Base-by-base conservation (phyloP, 2,329 filamentous ascomycete species). In the Colletotrichum liriopes region DNA sequence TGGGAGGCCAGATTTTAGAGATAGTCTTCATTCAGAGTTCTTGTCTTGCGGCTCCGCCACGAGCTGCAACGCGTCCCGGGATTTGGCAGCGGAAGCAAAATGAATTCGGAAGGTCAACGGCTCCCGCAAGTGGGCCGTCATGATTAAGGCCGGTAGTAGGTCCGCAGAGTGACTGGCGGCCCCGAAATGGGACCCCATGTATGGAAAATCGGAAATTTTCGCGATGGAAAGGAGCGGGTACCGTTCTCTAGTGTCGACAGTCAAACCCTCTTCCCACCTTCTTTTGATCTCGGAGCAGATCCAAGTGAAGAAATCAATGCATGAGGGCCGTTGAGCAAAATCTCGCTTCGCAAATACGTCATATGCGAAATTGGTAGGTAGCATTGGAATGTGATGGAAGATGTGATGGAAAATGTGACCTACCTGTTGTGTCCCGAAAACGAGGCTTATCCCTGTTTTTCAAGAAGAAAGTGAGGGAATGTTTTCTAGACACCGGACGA, bases 401-500 rank as follows among this genome's bases (percentile, higher is more conserved):
- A 69, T 60, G 59, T 47, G 52, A 72, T 23, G 43, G 14, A 14
- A n/a, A 41, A 69, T 60, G 59, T 47, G 52, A 72, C 69, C 59
- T 69, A 63, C 69, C 52, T 60, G 32, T 65, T 72, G 51, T 47
- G 45, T 35, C 37, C 20, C 18, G 26, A 18, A 23, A 58, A 59
- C 43, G 65, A 55, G 39, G 58, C 16, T 18, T 26, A 72, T 39
- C 65, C 69, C 54, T 72, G 65, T 47, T 23, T 35, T 37, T 9
- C n/a, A 59, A 41, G 49, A 45, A 49, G 54, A 69, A 55, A 64
- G 43, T 16, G 23, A 45, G 43, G 29, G 18, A 49, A 41, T 39
- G 39, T 60, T 72, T 69, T 56, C 49, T 37, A 72, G 35, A 72
- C 70, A 70, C 59, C 47, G 65, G 65, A 70, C 54, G 65, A 65